Evolutionary conservation across 148 eudicot genomes (phyloP).

Genomic region (Agrostemma githago): DNA sequence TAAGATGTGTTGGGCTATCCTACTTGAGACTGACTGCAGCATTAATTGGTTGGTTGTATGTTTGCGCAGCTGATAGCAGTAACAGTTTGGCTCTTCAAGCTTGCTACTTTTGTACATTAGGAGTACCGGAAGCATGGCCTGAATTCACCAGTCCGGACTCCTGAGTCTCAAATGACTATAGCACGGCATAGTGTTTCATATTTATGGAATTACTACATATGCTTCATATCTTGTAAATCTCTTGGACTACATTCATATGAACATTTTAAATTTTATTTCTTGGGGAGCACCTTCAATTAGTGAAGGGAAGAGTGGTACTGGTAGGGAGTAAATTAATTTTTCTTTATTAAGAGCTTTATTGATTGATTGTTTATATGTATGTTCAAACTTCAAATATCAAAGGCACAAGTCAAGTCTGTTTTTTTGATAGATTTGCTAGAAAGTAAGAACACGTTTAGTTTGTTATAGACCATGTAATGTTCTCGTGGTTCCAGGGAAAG

Average conservation of each 20-base stretch:
- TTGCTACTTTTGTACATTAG: conserved; percentile 13
- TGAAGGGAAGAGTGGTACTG: background rate
- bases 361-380: background rate
- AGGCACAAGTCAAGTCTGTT: background rate
- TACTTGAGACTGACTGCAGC: background rate
- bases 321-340: background rate
- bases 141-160: background rate
- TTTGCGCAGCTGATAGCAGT: conserved; percentile 24
- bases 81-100: background rate
- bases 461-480: background rate
- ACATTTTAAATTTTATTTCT: conserved; percentile 1
- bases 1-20: background rate
- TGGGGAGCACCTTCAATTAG: background rate
- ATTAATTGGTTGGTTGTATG: background rate
- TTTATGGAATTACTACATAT: conserved; percentile 9
- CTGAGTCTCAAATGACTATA: background rate
- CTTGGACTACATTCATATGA: conserved; percentile 5
- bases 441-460: background rate
- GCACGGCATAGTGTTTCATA: conserved; percentile 16
- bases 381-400: background rate
- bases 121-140: background rate
- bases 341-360: background rate
- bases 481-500: too few relatives aligned
- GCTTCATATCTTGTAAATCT: conserved; percentile 23
- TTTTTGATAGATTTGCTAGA: background rate